Evolutionary conservation across 75 land plant species (phyloP).

Genomic region (Sequoiadendron giganteum): DNA sequence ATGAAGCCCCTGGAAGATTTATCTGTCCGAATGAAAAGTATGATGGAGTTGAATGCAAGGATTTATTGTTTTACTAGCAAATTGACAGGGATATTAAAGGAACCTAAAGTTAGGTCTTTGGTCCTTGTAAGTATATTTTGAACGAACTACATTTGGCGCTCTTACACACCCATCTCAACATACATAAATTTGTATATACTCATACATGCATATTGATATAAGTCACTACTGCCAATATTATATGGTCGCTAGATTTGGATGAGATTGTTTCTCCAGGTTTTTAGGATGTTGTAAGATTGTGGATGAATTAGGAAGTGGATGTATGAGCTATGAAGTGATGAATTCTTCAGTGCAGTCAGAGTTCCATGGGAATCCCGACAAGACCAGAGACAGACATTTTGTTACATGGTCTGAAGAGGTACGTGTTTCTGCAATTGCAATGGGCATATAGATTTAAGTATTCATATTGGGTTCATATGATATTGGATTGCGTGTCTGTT

Average conservation of each 20-base stretch:
- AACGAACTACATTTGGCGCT: neutral
- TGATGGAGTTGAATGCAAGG: slow-evolving; percentile 9
- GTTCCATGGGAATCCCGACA: slow-evolving; percentile 12
- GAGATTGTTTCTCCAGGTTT: neutral
- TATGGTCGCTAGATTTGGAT: neutral
- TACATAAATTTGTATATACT: neutral
- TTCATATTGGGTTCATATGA: neutral
- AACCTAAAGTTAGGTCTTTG: neutral
- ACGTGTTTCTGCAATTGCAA: neutral
- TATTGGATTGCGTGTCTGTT: too few relatives aligned
- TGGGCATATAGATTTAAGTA: neutral
- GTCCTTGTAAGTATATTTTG: slow-evolving; percentile 1
- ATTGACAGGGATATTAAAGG: neutral
- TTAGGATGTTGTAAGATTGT: neutral
- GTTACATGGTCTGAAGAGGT: slow-evolving; percentile 71
- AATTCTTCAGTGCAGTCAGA: slow-evolving; percentile 24
- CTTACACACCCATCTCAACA: neutral
- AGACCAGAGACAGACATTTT: slow-evolving; percentile 56
- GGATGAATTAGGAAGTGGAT: slow-evolving; percentile 18
- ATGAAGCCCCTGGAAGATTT: neutral
- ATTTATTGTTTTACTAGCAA: neutral
- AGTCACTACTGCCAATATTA: neutral
- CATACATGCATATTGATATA: neutral
- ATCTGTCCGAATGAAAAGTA: neutral
- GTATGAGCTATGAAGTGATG: slow-evolving; percentile 22